phyloP scores from a whole-genome alignment of 1,284 basidiomycete genomes.

The Ustilago curta region DNA sequence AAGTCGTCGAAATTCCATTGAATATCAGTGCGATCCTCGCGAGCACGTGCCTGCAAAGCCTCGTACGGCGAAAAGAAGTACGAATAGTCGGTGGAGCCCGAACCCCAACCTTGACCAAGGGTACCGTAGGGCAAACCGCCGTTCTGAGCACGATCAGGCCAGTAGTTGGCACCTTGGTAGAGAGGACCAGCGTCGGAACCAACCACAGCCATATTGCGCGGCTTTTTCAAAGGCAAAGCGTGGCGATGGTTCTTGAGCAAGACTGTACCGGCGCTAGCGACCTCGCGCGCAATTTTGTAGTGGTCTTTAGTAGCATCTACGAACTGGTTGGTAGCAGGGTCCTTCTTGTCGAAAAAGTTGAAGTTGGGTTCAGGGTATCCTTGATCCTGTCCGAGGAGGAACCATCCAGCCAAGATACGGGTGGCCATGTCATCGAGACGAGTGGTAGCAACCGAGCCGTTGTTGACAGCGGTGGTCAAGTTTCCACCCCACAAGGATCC shows the following conservation, averaged over 20 bases:
- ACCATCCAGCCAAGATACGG: conserved; percentile 67
- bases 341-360: conserved; percentile 53
- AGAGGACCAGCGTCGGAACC: conserved; percentile 77
- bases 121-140: conserved; percentile 74
- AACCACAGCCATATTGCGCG: conserved; percentile 54
- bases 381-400: conserved; percentile 69
- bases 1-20: conserved; percentile 76
- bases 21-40: conserved; percentile 73
- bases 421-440: conserved; percentile 72
- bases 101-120: conserved; percentile 85
- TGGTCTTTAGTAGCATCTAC: conserved; percentile 82
- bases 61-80: conserved; percentile 74
- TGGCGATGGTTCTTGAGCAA: conserved; percentile 77
- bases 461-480: conserved; percentile 77
- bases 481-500: conserved; percentile 60
- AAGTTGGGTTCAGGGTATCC: conserved; percentile 64
- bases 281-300: conserved; percentile 76
- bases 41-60: conserved; percentile 76
- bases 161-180: conserved; percentile 79
- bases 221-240: conserved; percentile 52
- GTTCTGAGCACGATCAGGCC: conserved; percentile 72
- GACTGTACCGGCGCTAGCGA: conserved; percentile 80
- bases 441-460: conserved; percentile 76
- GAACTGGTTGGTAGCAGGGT: conserved; percentile 72
- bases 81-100: conserved; percentile 73